Base-by-base conservation (phyloP, 495 filamentous ascomycete genomes). In the Aspergillus bridgeri region DNA sequence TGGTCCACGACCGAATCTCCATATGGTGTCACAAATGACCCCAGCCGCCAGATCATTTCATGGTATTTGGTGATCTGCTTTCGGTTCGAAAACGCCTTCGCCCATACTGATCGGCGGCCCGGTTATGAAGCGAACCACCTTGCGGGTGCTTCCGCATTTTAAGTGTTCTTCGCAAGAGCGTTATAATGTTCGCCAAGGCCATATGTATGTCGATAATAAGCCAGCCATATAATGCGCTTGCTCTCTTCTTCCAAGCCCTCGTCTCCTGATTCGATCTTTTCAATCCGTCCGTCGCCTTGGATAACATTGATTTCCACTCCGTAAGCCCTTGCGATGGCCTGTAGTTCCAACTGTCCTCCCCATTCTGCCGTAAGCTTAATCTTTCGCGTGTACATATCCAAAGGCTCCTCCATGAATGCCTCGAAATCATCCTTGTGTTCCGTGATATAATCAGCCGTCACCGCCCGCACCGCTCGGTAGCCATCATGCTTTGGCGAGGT, bases 131-230 rank as follows among this genome's bases (percentile, higher is more conserved):
- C 33, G 33, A 15, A 38, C 33, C 33, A 15, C 9, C 11, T 38
- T 21, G 45, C 8, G 19, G 54, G 63, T 59, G 33, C 20, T 42
- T 18, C 23, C 43, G 43, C 53, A 19, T 49, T 29, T 62, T 60
- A 69, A 5, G 58, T 48, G 25, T 64, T 54, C 57, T 70, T 72
- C 38, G 64, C 59, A 27, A 98, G 74, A 21, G 92, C 96, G 67
- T 98, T 98, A 74, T 97, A 98, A 75, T 98, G 94, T 79, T 97
- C 93, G 13, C 94, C 94, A 18, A 98, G 75, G 2, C 92, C 92
- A 75, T 91, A 97, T 52, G 86, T 86, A 75, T 97, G 92, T 59
- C 88, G 79, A 73, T 98, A 98, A 73, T 98, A 98, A 21, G 91
- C 92, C 71, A 98, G 72, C 94, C 94, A 98, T 27, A 97, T 78